Conservation (phyloP, 2,329 filamentous ascomycete genomes). For the Pyricularia sp. region DNA sequence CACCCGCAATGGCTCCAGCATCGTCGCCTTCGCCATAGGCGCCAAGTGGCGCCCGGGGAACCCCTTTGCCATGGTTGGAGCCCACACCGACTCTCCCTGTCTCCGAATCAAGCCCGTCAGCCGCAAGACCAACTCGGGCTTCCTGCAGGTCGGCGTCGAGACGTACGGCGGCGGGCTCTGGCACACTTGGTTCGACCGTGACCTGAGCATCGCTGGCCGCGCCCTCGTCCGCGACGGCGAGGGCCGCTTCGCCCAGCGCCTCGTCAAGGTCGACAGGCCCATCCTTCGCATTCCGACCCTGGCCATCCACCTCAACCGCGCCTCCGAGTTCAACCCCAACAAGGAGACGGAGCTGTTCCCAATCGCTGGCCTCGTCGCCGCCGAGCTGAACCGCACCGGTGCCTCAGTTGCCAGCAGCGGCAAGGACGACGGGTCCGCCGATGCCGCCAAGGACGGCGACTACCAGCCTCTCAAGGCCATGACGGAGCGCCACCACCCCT, state of each 20-base stretch:
- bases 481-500: conserved; percentile 75
- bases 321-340: conserved; percentile 81
- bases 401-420: conserved; percentile 25
- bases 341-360: conserved; percentile 95
- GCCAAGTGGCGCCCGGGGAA: conserved; percentile 85
- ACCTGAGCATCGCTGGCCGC: conserved; percentile 79
- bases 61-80: conserved; percentile 82
- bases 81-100: conserved; percentile 90
- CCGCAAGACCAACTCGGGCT: conserved; percentile 70
- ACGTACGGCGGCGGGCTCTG: conserved; percentile 94
- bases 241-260: conserved; percentile 65
- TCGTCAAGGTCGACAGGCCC: conserved; percentile 83
- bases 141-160: conserved; percentile 89
- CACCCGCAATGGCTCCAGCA: conserved; percentile 83
- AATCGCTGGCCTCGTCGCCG: conserved; percentile 74
- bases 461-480: conserved; percentile 69
- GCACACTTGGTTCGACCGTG: conserved; percentile 97
- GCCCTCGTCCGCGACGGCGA: conserved; percentile 62
- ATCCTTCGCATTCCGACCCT: conserved; percentile 86
- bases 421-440: conserved; percentile 26
- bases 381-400: conserved; percentile 71
- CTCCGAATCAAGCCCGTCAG: conserved; percentile 89
- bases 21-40: conserved; percentile 86
- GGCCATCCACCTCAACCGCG: conserved; percentile 84
- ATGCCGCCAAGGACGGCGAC: conserved; percentile 31